Evolutionary conservation across 805 yeast species (phyloP).

Genomic region (Ogataea chonburiensis): DNA sequence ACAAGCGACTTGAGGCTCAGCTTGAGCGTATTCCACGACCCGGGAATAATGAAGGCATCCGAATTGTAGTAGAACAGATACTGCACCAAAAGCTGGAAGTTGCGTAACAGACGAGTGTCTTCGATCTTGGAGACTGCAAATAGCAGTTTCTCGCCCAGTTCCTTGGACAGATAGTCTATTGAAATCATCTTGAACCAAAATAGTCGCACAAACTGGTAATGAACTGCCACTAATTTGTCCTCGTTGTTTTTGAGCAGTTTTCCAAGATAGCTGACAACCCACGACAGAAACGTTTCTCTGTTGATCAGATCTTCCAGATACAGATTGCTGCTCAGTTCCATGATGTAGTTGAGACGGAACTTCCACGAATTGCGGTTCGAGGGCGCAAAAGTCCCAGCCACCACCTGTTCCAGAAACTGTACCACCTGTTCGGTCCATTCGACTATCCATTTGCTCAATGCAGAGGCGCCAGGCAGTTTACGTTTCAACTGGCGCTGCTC

Average conservation of each 20-base stretch:
- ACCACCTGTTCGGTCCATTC: slow-evolving; percentile 91
- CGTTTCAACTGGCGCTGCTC: slow-evolving; percentile 62
- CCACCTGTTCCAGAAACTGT: slow-evolving; percentile 52
- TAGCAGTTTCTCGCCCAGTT: slow-evolving; percentile 59
- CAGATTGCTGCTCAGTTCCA: slow-evolving; percentile 60
- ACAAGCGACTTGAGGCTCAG: slow-evolving; percentile 44
- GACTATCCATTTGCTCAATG: slow-evolving; percentile 65
- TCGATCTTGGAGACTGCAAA: slow-evolving; percentile 21
- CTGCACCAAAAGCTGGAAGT: slow-evolving; percentile 36
- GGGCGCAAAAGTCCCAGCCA: slow-evolving; percentile 40
- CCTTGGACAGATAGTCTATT: slow-evolving; percentile 59
- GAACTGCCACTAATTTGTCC: slow-evolving; percentile 22
- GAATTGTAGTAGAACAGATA: slow-evolving; percentile 49
- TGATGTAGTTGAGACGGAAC: slow-evolving; percentile 54
- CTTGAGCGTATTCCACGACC: slow-evolving; percentile 57
- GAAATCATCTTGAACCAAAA: slow-evolving; percentile 71
- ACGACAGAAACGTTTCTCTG: slow-evolving; percentile 55
- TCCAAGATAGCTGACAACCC: slow-evolving; percentile 56
- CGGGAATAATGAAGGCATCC: slow-evolving; percentile 64
- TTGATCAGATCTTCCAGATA: slow-evolving; percentile 70
- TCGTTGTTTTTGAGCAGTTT: slow-evolving; percentile 19
- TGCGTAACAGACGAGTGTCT: slow-evolving; percentile 21
- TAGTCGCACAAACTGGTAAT: slow-evolving; percentile 53
- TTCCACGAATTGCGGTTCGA: slow-evolving; percentile 41
- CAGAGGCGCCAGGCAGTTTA: slow-evolving; percentile 33